phyloP scores from a whole-genome alignment of 805 yeast genomes.

The Yarrowia hollandica region DNA sequence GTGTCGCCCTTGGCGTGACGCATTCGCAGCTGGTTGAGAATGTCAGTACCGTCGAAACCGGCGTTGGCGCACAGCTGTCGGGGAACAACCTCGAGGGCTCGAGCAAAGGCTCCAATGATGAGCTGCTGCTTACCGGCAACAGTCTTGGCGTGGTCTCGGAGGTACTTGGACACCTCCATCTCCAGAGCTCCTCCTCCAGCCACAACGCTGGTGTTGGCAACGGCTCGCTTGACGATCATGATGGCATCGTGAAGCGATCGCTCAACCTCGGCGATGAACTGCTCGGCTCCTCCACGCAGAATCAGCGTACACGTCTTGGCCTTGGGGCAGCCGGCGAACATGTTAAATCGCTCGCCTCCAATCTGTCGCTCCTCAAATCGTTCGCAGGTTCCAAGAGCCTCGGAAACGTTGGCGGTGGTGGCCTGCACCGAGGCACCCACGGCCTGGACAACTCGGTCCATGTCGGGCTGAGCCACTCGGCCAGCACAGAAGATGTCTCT shows the following conservation, averaged over 20 bases:
- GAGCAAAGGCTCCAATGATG: constrained; percentile 87
- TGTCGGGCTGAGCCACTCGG: constrained; percentile 82
- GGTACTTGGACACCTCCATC: constrained; percentile 88
- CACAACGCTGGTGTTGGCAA: constrained; percentile 80
- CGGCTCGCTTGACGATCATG: constrained; percentile 95
- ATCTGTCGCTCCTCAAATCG: constrained; percentile 90
- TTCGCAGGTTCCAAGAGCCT: constrained; percentile 82
- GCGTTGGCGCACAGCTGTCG: constrained; percentile 98
- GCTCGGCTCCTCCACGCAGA: constrained; percentile 97
- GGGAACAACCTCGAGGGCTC: constrained; percentile 93
- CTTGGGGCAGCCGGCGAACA: constrained; percentile 88
- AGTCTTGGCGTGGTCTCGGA: constrained; percentile 81
- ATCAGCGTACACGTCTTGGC: constrained; percentile 92
- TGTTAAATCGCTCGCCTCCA: constrained; percentile 92
- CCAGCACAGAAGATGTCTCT: constrained; percentile 97
- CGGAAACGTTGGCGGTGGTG: constrained; percentile 59
- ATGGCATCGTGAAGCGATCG: constrained; percentile 97
- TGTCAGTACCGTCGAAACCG: constrained; percentile 97
- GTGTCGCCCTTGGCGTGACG: constrained; percentile 90
- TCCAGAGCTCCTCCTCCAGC: constrained; percentile 99
- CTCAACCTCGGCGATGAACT: constrained; percentile 96
- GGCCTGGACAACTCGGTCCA: constrained; percentile 89
- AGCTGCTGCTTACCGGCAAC: constrained; percentile 96
- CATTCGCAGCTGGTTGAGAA: constrained; percentile 85
- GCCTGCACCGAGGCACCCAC: constrained; percentile 91